Percentiles rank a stretch among this genome's conserved stretches.
phyloP scores from a whole-genome alignment of 208 protist species.

The Trypanosoma boissoni region DNA sequence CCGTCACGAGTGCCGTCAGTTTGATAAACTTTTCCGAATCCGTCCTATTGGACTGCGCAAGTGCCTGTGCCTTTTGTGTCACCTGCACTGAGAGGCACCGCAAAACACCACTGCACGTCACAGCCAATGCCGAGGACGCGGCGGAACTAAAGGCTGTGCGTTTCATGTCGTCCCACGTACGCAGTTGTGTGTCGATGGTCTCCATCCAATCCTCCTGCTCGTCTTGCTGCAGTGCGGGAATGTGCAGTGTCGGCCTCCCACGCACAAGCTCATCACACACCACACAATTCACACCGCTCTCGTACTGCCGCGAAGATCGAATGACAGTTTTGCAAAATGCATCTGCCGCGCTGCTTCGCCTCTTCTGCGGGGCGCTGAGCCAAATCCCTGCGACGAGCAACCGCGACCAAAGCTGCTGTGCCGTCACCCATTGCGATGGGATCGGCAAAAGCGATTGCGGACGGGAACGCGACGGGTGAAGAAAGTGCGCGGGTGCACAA shows the following conservation, averaged over 20 bases:
- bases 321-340: constrained; percentile 45
- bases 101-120: constrained; percentile 11
- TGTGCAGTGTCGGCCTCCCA: constrained; percentile 14
- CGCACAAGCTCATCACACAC: constrained; percentile 24
- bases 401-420: constrained; percentile 49
- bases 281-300: constrained; percentile 16
- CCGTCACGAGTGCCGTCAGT: constrained; percentile 9
- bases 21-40: not conserved
- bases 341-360: not conserved
- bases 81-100: not conserved
- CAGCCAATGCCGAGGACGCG: not conserved
- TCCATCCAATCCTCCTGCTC: not conserved
- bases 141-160: not conserved
- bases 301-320: constrained; percentile 30
- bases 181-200: not conserved
- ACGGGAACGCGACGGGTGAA: constrained; percentile 18
- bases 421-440: constrained; percentile 45
- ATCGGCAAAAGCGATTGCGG: constrained; percentile 38
- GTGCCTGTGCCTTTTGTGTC: constrained; percentile 3
- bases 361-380: constrained; percentile 37
- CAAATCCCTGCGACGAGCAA: constrained; percentile 63
- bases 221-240: constrained; percentile 5
- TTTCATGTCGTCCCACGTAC: constrained; percentile 21
- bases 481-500: constrained; percentile 25
- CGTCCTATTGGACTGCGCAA: not conserved